A percentile compares a stretch with the other conserved stretches of the same genome.
phyloP scores from a whole-genome alignment of 345 rosid species.

The Moricandia moricandioides region DNA sequence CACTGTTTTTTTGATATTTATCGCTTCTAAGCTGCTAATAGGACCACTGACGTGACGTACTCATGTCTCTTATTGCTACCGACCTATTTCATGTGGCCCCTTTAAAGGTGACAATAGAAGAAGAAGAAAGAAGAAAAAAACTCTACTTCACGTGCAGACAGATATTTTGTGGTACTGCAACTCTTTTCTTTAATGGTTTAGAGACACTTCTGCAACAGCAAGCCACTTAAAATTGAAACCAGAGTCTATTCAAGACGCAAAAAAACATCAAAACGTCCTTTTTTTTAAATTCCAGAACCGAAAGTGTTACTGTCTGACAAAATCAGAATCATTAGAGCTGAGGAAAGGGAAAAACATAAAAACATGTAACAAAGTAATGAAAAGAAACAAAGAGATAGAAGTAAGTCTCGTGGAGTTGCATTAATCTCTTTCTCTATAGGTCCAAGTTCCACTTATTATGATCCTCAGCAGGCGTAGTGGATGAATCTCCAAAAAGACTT shows the following conservation, averaged over 20 bases:
- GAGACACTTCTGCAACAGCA: not conserved
- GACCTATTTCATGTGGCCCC: not conserved
- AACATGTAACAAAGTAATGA: not conserved
- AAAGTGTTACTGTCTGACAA: not conserved
- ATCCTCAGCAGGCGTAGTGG: constrained; percentile 64
- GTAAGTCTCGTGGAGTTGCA: constrained; percentile 32
- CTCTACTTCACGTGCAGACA: not conserved
- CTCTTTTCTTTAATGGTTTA: not conserved
- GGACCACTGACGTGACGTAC: constrained; percentile 15
- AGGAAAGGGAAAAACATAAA: not conserved
- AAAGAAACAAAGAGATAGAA: not conserved
- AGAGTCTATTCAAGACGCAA: not conserved
- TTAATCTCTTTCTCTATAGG: constrained; percentile 49
- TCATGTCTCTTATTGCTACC: not conserved
- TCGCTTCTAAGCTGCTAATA: not conserved
- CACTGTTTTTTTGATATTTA: constrained; percentile 8
- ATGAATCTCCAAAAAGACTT: constrained; percentile 50
- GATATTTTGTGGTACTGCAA: not conserved
- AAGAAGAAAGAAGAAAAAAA: not conserved
- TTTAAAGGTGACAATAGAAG: not conserved
- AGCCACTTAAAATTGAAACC: not conserved
- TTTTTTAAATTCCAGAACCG: not conserved
- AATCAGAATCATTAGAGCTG: not conserved
- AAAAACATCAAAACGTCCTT: not conserved
- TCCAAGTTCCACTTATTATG: constrained; percentile 48